Base-by-base conservation (phyloP, 2,329 filamentous ascomycete genomes). In the Epichloe brachyelytri region DNA sequence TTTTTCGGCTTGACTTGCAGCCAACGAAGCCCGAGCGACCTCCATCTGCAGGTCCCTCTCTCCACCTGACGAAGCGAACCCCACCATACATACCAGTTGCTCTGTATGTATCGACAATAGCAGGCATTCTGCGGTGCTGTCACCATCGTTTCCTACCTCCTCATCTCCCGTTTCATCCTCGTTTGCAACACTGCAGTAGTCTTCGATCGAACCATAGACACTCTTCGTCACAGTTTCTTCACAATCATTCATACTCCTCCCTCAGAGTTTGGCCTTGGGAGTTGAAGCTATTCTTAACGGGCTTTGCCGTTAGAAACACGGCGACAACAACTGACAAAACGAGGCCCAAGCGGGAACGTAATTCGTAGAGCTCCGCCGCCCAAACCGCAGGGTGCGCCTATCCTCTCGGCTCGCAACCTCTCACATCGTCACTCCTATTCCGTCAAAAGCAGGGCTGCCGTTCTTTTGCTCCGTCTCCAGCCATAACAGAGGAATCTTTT, bases 291-390 rank as follows among this genome's bases (percentile, higher is more conserved):
- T 8, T 36, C 39, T 20, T 36, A 8, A 20, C n/a, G 17, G 17
- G 4, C 7, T 17, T 37, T n/a, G 39, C 15, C 17, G 15, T n/a
- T 2, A 19, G 39, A 34, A 36, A 43, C 47, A 36, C 40, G 11
- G 26, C 51, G 19, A n/a, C 45, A 48, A 15, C 46, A 10, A 33
- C 34, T 44, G 34, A 22, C 43, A 40, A 49, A 43, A 19, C 46
- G 46, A 46, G 52, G 51, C 44, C 51, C 54, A 47, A 55, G 51
- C 49, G 54, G 52, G 34, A 43, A 34, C 43, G 36, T 49, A 26
- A 26, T 49, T 46, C 51, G n/a, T 51, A 46, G 44, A 47, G 17
- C 37, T 34, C 37, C 39, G 48, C 49, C 30, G 38, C 38, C 48
- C 43, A 51, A 43, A 47, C 45, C 43, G 44, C 44, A 51, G 45